Conservation (phyloP, 495 filamentous ascomycete genomes). For the Hypoxylon lienhwacheense region DNA sequence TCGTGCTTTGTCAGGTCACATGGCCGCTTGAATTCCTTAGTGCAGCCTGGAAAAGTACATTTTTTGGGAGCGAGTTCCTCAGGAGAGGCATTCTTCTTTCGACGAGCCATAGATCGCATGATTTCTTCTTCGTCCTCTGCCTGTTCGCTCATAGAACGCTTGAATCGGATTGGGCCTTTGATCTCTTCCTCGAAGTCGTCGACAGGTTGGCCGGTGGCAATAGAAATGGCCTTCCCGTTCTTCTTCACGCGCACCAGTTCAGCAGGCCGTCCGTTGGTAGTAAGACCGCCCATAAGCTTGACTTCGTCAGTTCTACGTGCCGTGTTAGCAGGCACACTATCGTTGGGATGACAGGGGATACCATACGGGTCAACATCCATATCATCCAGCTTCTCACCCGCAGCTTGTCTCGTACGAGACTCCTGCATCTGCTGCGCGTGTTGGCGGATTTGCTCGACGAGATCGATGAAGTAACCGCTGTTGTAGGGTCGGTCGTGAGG, state of each 20-base stretch:
- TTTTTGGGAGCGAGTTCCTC: constrained; percentile 73
- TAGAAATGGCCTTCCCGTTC: constrained; percentile 73
- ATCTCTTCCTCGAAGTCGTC: constrained; percentile 51
- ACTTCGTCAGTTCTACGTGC: constrained; percentile 62
- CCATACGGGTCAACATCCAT: constrained; percentile 60
- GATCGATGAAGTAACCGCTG: constrained; percentile 91
- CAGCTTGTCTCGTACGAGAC: constrained; percentile 50
- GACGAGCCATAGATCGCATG: constrained; percentile 83
- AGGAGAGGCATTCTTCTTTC: constrained; percentile 73
- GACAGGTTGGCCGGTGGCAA: constrained; percentile 61
- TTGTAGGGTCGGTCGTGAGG: constrained; percentile 84
- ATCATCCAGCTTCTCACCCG: constrained; percentile 46
- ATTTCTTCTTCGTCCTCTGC: constrained; percentile 71
- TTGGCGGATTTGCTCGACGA: constrained; percentile 79
- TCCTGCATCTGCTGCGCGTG: constrained; percentile 64
- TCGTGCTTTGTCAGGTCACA: constrained; percentile 95
- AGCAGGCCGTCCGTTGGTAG: constrained; percentile 72
- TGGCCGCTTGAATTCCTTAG: constrained; percentile 88
- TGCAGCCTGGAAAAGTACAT: constrained; percentile 68
- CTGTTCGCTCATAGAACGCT: constrained; percentile 63
- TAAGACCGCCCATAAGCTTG: constrained; percentile 72
- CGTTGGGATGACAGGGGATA: neutral
- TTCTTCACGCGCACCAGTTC: constrained; percentile 76
- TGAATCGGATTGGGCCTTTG: constrained; percentile 52
- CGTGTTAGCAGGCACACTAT: constrained; percentile 44